Evolutionary conservation across 2,329 filamentous ascomycete genomes (phyloP).

Genomic region (Aspergillus melleus): DNA sequence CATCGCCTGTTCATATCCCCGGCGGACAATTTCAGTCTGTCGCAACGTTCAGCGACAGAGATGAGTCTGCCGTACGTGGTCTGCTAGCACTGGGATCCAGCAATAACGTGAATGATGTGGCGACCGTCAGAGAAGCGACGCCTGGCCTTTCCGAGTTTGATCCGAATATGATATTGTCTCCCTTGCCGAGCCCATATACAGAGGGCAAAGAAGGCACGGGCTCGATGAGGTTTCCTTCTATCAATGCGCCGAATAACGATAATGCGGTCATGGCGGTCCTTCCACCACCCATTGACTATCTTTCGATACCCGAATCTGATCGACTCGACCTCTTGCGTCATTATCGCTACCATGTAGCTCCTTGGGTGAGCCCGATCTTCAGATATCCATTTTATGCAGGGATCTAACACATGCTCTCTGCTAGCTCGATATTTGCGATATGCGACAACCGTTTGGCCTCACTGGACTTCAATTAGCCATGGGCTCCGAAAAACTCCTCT

Average conservation of each 20-base stretch:
- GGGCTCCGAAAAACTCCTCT: constrained; percentile 16
- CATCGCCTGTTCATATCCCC: not conserved
- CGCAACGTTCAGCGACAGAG: constrained; percentile 21
- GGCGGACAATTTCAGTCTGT: not conserved
- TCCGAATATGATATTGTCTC: not conserved
- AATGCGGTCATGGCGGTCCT: not conserved
- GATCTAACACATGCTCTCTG: not conserved
- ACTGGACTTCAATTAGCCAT: constrained; percentile 32
- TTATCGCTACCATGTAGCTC: constrained; percentile 48
- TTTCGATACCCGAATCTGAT: not conserved
- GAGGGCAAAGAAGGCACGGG: not conserved
- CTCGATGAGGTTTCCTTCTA: not conserved
- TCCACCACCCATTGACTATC: not conserved
- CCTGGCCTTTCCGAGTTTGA: not conserved
- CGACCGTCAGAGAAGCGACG: not conserved
- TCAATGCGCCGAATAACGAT: not conserved
- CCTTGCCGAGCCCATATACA: not conserved
- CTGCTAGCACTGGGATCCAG: constrained; percentile 25
- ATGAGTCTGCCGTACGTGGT: constrained; percentile 28
- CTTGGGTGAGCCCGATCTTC: constrained; percentile 39
- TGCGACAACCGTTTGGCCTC: constrained; percentile 43
- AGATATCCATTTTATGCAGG: not conserved
- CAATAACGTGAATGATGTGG: constrained; percentile 2
- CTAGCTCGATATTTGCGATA: constrained; percentile 6
- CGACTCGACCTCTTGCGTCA: constrained; percentile 42